phyloP scores from a whole-genome alignment of 768 basidiomycete genomes.

The Mycena vulgaris region DNA sequence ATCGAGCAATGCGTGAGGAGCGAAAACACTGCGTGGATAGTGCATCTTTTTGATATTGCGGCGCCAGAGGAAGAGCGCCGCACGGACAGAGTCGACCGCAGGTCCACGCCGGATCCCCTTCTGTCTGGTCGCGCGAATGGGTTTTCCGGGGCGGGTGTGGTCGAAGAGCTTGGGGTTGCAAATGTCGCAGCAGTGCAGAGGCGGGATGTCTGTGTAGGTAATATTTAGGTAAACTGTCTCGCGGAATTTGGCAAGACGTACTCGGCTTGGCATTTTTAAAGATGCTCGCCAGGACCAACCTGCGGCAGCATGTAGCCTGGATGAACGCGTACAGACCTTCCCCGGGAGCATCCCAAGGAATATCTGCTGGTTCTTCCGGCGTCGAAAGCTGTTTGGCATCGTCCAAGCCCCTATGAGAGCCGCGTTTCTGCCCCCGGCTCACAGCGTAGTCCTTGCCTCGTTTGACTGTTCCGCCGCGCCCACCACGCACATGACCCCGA shows the following conservation, averaged over 20 bases:
- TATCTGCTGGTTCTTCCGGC: constrained; percentile 20
- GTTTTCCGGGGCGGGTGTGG: constrained; percentile 32
- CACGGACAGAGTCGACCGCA: constrained; percentile 20
- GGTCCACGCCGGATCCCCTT: constrained; percentile 21
- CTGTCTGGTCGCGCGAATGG: constrained; percentile 10
- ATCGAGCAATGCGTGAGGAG: constrained; percentile 29
- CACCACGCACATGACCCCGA: constrained; percentile 30
- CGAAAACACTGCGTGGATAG: constrained; percentile 21
- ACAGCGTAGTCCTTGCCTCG: constrained; percentile 25
- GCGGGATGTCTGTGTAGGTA: constrained; percentile 28
- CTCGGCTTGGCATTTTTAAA: constrained; percentile 32
- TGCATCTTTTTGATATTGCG: constrained; percentile 21
- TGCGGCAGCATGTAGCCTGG: constrained; percentile 47
- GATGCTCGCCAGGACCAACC: constrained; percentile 6
- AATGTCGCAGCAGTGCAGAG: constrained; percentile 51
- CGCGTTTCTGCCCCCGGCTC: constrained; percentile 26
- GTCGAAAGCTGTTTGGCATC: constrained; percentile 8
- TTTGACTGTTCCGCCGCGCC: constrained; percentile 1
- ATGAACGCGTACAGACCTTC: constrained; percentile 49
- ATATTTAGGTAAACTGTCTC: not conserved
- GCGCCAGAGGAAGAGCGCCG: constrained; percentile 28
- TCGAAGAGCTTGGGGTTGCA: constrained; percentile 41
- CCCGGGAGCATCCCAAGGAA: constrained; percentile 33
- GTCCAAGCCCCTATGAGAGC: constrained; percentile 16
- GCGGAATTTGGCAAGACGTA: constrained; percentile 18